These are phyloP conservation scores for Populus tomentosa DNA, from an alignment of 441 rosid genomes.

Conservation along the genomic window DNA sequence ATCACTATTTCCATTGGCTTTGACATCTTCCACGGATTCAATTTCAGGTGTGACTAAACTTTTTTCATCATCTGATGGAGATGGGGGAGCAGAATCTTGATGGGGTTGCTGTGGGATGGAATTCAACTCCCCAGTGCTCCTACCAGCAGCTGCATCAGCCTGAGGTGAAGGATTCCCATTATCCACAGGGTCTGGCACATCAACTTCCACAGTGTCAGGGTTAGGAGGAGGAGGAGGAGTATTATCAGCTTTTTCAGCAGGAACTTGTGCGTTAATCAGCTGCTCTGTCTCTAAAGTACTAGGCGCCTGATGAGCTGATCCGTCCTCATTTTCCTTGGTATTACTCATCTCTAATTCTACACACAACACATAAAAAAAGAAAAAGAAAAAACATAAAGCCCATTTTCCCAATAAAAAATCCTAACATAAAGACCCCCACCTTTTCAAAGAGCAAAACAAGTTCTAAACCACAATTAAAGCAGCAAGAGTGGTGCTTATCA, in stretches of 20 bases:
- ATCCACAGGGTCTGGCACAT: slow-evolving; percentile 12
- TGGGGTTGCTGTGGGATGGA: slow-evolving; percentile 6
- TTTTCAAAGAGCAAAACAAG: neutral
- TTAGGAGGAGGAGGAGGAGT: slow-evolving; percentile 17
- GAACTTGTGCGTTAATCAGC: slow-evolving; percentile 4
- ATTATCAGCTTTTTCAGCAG: slow-evolving; percentile 12
- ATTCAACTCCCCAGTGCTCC: neutral
- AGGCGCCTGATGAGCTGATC: slow-evolving; percentile 1
- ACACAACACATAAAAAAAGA: neutral
- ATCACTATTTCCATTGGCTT: slow-evolving; percentile 25
- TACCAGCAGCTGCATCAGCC: neutral
- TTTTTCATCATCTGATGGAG: slow-evolving; percentile 27
- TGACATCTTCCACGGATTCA: slow-evolving; percentile 19
- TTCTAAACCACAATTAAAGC: neutral
- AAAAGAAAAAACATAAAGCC: neutral
- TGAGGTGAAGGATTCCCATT: neutral
- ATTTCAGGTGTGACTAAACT: slow-evolving; percentile 27
- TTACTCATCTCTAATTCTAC: slow-evolving; percentile 26
- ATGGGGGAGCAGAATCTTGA: slow-evolving; percentile 16
- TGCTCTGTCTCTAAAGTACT: slow-evolving; percentile 2
- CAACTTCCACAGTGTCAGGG: slow-evolving; percentile 12
- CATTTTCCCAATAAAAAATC: neutral
- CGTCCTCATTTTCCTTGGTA: slow-evolving; percentile 31
- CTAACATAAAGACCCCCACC: neutral
- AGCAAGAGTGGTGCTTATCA: neutral